A percentile compares a stretch with the other conserved stretches of the same genome.
These are phyloP conservation scores for Exophiala lecanii-corni DNA, from an alignment of 2,329 filamentous ascomycete species.

Conservation along the genomic window DNA sequence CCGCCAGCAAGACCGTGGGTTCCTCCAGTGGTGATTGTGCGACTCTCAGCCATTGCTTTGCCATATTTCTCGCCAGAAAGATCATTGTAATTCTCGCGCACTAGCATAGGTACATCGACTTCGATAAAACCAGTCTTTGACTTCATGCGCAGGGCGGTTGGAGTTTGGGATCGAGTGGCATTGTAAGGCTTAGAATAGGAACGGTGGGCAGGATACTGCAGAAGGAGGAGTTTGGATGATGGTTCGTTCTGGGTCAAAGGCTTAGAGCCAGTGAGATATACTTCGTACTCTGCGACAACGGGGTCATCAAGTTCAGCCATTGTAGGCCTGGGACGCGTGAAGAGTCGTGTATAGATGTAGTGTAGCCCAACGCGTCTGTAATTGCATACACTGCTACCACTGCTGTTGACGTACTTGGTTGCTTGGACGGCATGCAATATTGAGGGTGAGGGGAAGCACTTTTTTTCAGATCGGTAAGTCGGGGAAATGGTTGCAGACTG, in stretches of 20 bases:
- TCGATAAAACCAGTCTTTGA: constrained; percentile 77
- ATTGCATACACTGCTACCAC: no score
- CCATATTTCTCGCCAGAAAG: constrained; percentile 80
- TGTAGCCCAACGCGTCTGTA: no score
- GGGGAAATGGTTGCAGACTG: no score
- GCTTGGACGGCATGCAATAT: no score
- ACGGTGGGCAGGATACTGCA: constrained; percentile 81
- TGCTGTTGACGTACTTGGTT: no score
- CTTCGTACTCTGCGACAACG: constrained; percentile 69
- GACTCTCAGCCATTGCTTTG: constrained; percentile 60
- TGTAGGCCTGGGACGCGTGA: no score
- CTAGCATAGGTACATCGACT: constrained; percentile 80
- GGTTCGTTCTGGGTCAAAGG: constrained; percentile 3
- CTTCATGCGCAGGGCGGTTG: constrained; percentile 77
- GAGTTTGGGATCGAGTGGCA: constrained; percentile 50
- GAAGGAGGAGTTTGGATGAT: constrained; percentile 61
- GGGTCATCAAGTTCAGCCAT: constrained; percentile 41
- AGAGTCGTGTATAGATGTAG: no score
- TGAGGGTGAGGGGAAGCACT: no score
- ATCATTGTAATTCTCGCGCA: constrained; percentile 70
- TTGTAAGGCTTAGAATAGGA: constrained; percentile 60
- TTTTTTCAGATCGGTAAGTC: no score
- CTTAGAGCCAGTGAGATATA: constrained; percentile 67
- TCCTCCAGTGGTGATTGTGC: constrained; percentile 54
- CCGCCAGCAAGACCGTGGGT: constrained; percentile 68